These are phyloP conservation scores for Skeletonema menzelii DNA, from an alignment of 108 stramenopile species.

Conservation along the genomic window DNA sequence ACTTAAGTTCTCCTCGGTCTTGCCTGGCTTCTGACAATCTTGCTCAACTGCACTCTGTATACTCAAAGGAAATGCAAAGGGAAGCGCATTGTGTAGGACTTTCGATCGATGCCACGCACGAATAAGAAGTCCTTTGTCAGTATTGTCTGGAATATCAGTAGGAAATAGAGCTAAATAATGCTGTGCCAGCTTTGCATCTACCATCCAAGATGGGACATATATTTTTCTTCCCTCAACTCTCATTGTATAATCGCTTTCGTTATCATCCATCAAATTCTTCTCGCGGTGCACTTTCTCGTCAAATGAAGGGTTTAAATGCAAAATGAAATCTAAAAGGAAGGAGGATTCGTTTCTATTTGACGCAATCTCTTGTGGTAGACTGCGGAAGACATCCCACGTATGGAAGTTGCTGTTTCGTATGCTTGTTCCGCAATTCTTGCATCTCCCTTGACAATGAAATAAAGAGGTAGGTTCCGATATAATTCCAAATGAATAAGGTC, in stretches of 20 bases:
- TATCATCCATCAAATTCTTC: neutral
- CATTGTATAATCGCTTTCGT: neutral
- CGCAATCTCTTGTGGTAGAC: constrained; percentile 36
- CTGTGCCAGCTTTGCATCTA: neutral
- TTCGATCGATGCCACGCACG: constrained; percentile 39
- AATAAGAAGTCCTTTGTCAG: constrained; percentile 46
- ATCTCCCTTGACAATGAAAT: neutral
- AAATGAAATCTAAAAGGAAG: constrained; percentile 28
- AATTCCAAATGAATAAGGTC: constrained; percentile 36
- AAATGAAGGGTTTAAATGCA: constrained; percentile 24
- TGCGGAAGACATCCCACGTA: constrained; percentile 27
- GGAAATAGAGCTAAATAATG: constrained; percentile 26
- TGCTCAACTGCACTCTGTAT: neutral
- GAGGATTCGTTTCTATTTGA: neutral
- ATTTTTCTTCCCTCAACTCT: constrained; percentile 1
- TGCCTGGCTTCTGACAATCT: neutral
- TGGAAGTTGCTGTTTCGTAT: neutral
- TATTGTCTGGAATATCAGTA: constrained; percentile 3
- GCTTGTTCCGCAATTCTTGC: constrained; percentile 5
- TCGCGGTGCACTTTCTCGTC: neutral
- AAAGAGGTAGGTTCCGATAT: constrained; percentile 1
- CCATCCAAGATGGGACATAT: constrained; percentile 16
- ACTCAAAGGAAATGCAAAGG: constrained; percentile 45
- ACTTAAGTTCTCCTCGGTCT: too few species aligned
- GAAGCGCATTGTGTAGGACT: constrained; percentile 24